These are phyloP conservation scores for Phlebiopsis gigantea DNA, from an alignment of 768 basidiomycete genomes.

Conservation along the genomic window DNA sequence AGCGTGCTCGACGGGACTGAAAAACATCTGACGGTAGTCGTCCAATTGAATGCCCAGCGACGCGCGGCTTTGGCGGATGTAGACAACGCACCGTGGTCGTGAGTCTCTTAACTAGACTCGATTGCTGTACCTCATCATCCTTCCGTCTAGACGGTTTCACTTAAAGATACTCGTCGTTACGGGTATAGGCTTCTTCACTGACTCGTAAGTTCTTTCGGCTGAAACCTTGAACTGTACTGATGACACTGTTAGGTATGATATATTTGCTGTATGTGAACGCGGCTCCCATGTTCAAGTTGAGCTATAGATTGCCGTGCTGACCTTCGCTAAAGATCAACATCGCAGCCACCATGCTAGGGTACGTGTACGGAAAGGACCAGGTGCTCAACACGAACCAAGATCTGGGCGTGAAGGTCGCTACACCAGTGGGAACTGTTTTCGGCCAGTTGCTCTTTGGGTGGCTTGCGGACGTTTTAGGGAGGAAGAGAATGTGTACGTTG, in stretches of 20 bases:
- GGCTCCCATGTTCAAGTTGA: neutral
- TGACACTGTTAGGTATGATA: constrained; percentile 21
- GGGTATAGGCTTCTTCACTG: constrained; percentile 26
- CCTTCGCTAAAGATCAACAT: constrained; percentile 28
- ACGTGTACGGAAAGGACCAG: constrained; percentile 30
- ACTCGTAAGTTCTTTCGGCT: constrained; percentile 19
- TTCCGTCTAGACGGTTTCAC: constrained; percentile 39
- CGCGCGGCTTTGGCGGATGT: constrained; percentile 38
- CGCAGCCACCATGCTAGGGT: constrained; percentile 40
- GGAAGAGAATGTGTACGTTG: constrained; percentile 32
- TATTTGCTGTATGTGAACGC: constrained; percentile 21
- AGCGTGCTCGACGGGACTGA: neutral
- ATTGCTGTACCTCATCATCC: neutral
- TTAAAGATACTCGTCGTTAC: constrained; percentile 37
- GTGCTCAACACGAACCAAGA: constrained; percentile 39
- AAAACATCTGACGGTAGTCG: neutral
- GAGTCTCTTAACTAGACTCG: constrained; percentile 6
- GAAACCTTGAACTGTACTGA: neutral
- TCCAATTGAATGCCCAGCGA: constrained; percentile 15
- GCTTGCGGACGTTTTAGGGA: constrained; percentile 38
- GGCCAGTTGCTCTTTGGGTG: constrained; percentile 41
- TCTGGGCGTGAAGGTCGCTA: constrained; percentile 38
- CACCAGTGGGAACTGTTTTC: constrained; percentile 34
- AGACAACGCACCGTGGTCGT: constrained; percentile 45
- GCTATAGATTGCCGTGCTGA: neutral